Evolutionary conservation across 2,329 filamentous ascomycete species (phyloP).

Genomic region (Botrytis sinoallii): DNA sequence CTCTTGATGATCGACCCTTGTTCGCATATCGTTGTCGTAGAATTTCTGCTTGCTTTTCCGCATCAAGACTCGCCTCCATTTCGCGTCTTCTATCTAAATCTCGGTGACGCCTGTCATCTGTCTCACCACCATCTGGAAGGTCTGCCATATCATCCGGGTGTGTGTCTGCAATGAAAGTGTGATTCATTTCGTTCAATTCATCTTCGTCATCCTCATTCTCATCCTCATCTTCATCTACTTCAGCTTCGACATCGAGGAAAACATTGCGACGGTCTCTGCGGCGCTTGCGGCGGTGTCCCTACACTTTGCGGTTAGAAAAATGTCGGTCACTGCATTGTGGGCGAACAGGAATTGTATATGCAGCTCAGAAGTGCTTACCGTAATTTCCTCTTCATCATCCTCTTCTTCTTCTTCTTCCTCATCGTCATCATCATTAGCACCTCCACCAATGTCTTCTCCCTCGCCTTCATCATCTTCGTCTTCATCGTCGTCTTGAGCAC

Average conservation of each 20-base stretch:
- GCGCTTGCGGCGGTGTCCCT: conserved; percentile 77
- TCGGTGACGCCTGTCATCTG: conserved; percentile 88
- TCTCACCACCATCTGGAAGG: conserved; percentile 66
- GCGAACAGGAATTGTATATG: neutral
- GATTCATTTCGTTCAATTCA: conserved; percentile 72
- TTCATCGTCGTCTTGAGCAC: conserved; percentile 33
- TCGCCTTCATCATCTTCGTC: conserved; percentile 46
- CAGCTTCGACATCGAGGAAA: conserved; percentile 97
- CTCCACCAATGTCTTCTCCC: conserved; percentile 34
- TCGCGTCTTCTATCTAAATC: conserved; percentile 92
- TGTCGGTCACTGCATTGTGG: conserved; percentile 28
- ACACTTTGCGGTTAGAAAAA: conserved; percentile 29
- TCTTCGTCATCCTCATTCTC: conserved; percentile 86
- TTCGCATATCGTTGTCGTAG: conserved; percentile 86
- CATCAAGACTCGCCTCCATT: conserved; percentile 81
- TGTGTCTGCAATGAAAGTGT: conserved; percentile 82
- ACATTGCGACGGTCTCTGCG: conserved; percentile 70
- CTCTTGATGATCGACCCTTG: conserved; percentile 66
- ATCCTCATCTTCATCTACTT: conserved; percentile 92
- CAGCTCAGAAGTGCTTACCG: conserved; percentile 38
- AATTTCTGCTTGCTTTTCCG: conserved; percentile 86
- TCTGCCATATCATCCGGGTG: conserved; percentile 88
- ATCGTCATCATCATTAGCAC: conserved; percentile 39
- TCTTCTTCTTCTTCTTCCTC: conserved; percentile 56
- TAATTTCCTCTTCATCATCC: conserved; percentile 64